Conservation (phyloP, 768 basidiomycete species). For the Hortiboletus flavorubellus region DNA sequence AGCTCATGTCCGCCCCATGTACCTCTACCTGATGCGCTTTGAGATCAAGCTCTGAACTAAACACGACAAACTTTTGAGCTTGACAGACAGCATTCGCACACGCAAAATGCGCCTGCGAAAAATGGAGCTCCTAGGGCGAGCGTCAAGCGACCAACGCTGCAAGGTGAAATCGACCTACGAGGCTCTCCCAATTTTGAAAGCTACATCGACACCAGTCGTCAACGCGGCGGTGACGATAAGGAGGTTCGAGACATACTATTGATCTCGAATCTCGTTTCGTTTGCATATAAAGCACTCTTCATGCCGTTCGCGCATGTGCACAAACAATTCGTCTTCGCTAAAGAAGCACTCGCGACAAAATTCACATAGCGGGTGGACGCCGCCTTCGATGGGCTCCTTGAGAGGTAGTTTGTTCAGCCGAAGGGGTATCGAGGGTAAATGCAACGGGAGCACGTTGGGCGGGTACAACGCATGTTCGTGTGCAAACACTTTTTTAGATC, state of each 20-base stretch:
- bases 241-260: constrained; percentile 65
- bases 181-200: constrained; percentile 73
- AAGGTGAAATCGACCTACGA: constrained; percentile 46
- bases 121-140: constrained; percentile 62
- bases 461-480: constrained; percentile 92
- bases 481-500: constrained; percentile 89
- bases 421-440: constrained; percentile 70
- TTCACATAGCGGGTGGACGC: constrained; percentile 73
- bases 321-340: constrained; percentile 87
- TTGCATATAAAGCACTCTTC: constrained; percentile 98
- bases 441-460: constrained; percentile 56
- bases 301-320: constrained; percentile 90
- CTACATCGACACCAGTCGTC: constrained; percentile 34
- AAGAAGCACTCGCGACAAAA: constrained; percentile 96
- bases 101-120: constrained; percentile 70
- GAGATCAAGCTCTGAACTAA: constrained; percentile 81
- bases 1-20: constrained; percentile 71
- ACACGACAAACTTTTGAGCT: constrained; percentile 92
- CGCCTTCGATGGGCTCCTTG: constrained; percentile 64
- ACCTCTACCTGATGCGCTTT: constrained; percentile 88
- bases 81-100: constrained; percentile 74
- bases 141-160: constrained; percentile 2
- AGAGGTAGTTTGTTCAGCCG: constrained; percentile 37
- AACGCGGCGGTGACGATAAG: neutral
- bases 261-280: constrained; percentile 69